Evolutionary conservation across 2,329 filamentous ascomycete genomes (phyloP).

Genomic region (Aureobasidium sp.): DNA sequence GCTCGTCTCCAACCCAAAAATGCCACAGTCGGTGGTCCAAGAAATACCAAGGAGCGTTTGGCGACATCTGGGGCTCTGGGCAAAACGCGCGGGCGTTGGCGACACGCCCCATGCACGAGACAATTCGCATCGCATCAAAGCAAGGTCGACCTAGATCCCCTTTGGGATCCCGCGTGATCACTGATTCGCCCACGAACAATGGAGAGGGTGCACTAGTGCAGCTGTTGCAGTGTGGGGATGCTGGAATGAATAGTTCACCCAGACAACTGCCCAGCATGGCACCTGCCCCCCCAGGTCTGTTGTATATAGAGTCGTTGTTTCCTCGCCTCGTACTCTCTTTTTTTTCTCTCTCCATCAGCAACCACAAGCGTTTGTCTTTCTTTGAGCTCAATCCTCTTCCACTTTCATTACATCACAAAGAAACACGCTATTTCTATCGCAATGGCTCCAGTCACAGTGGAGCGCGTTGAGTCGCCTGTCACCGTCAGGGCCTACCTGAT

Average conservation of each 20-base stretch:
- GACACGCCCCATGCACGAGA: constrained; percentile 10
- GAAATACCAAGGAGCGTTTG: constrained; percentile 10
- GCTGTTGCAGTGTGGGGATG: background rate
- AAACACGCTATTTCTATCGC: background rate
- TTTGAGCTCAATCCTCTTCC: background rate
- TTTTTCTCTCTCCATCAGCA: background rate
- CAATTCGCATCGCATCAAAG: background rate
- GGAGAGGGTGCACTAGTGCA: background rate
- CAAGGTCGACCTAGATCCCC: background rate
- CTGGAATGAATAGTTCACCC: constrained; percentile 7
- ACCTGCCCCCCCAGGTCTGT: background rate
- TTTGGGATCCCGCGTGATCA: background rate
- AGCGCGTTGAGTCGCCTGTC: constrained; percentile 28
- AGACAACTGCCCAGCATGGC: constrained; percentile 2
- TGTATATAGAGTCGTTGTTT: constrained; percentile 7
- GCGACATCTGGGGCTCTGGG: constrained; percentile 9
- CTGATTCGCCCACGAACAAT: constrained; percentile 5
- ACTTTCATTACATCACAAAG: constrained; percentile 4
- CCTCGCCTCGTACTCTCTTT: background rate
- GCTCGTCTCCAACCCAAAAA: background rate
- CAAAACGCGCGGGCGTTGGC: background rate
- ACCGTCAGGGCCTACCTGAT: constrained; percentile 46
- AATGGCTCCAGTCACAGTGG: constrained; percentile 15
- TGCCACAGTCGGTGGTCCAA: constrained; percentile 3
- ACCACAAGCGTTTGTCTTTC: background rate